Evolutionary conservation across 306 rosid genomes (phyloP), one percentile per base, ranked within the genome.

Genomic region (Gleditsia sinensis): DNA sequence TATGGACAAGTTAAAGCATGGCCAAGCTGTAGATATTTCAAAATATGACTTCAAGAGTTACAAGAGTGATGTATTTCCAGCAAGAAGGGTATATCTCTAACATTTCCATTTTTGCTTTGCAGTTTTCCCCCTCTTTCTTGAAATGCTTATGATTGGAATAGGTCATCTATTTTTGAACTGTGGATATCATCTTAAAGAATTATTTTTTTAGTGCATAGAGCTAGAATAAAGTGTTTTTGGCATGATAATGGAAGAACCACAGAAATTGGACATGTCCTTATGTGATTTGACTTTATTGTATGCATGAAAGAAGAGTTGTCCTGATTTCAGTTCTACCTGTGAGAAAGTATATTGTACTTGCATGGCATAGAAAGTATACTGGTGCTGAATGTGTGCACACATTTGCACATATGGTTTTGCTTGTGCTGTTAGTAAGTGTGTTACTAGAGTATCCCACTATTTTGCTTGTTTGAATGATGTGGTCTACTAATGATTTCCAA

Each of bases 1-100:
- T 28, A 88, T 95, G 99, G 98, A 95, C 53, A 84, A 82, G 85
- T 87, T 95, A 90, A 92, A 79, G 91, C 90, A 81, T 61, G 93
- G 95, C 33, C 90, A 88, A 84, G 86, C 98, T 49, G 99, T 95
- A 75, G 93, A 95, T 82, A 88, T 95, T 80, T 97, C 98, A 34
- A 91, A 95, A 9, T 92, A 95, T 62, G 93, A 95, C 68, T 90
- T 87, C 83, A 95, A 88, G 89, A 92, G 93, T 84, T 95, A 90
- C 87, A 92, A 85, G 84, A 88, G 83, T 46, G 86, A 85, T 27
- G 83, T 78, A 53, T 84, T 78, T 77, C 90, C 87, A 45, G 54
- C 85, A 13, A 88, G 98, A 92, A 88, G 99, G 99, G 99, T 94
- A 94, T 63, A 58, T n/a, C 53, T 71, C 49, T 76, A 40, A 20